phyloP scores from a whole-genome alignment of 192 early-diverging fungal genomes.

The Chytriomyces sp. region DNA sequence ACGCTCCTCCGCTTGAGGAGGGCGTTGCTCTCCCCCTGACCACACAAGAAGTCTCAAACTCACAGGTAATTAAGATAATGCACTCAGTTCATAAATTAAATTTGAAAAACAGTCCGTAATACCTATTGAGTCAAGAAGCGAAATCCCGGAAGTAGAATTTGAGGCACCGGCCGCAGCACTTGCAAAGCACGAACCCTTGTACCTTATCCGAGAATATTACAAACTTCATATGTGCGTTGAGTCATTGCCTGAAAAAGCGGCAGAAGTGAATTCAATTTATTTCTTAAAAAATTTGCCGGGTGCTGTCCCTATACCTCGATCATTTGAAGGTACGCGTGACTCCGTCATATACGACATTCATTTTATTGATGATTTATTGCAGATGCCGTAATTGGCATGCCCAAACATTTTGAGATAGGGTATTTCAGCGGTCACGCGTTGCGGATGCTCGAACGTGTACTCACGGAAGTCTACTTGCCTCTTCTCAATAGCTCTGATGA shows the following conservation, averaged over 20 bases:
- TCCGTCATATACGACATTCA: neutral
- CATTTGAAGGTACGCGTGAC: slow-evolving; percentile 40
- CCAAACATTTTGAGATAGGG: slow-evolving; percentile 53
- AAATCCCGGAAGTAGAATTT: too few species aligned
- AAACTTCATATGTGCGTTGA: slow-evolving; percentile 50
- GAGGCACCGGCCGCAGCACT: neutral
- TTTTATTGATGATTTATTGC: slow-evolving; percentile 2
- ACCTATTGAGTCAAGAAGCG: too few species aligned
- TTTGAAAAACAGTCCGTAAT: too few species aligned
- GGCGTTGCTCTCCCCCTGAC: too few species aligned
- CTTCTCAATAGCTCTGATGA: slow-evolving; percentile 46
- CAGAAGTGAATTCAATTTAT: slow-evolving; percentile 59
- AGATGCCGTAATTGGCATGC: slow-evolving; percentile 45
- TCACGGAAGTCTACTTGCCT: slow-evolving; percentile 60
- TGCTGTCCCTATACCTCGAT: slow-evolving; percentile 41
- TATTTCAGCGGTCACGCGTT: slow-evolving; percentile 58
- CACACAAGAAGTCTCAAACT: too few species aligned
- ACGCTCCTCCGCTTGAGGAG: too few species aligned
- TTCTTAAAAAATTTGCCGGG: slow-evolving; percentile 54
- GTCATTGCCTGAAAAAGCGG: slow-evolving; percentile 51
- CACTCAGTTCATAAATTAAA: too few species aligned
- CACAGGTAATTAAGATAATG: too few species aligned
- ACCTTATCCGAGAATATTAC: slow-evolving; percentile 38
- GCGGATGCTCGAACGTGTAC: slow-evolving; percentile 58
- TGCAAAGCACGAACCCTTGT: slow-evolving; percentile 12